These are phyloP conservation scores for Colletotrichum eleusines DNA, from an alignment of 2,329 filamentous ascomycete genomes.

Conservation along the genomic window DNA sequence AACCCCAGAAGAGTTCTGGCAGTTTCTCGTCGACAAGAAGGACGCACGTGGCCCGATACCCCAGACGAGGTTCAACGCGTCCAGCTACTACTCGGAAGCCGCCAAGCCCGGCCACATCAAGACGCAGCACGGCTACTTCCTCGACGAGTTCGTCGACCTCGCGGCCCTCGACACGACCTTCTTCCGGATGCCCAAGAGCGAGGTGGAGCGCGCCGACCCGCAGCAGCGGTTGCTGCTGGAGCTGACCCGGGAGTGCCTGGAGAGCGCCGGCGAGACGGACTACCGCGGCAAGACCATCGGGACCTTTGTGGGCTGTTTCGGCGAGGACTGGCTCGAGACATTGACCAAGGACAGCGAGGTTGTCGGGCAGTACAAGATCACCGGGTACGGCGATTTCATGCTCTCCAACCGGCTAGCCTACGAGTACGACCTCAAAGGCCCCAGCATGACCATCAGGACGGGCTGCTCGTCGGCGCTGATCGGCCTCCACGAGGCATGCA, in stretches of 20 bases:
- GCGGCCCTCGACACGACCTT: conserved; percentile 46
- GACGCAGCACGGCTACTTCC: conserved; percentile 48
- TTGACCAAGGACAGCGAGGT: conserved; percentile 43
- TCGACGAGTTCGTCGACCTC: conserved; percentile 47
- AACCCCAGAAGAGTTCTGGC: conserved; percentile 46
- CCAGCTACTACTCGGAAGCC: conserved; percentile 31
- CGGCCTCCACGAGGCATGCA: conserved; percentile 50
- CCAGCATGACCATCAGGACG: conserved; percentile 52
- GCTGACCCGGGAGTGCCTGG: conserved; percentile 50
- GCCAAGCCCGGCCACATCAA: conserved; percentile 43
- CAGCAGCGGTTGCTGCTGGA: conserved; percentile 53
- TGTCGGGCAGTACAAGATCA: conserved; percentile 43
- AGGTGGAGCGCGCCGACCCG: conserved; percentile 52
- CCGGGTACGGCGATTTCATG: conserved; percentile 45
- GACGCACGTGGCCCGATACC: conserved; percentile 44
- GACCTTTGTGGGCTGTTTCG: conserved; percentile 51
- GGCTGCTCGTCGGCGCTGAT: conserved; percentile 52
- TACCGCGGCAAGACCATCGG: conserved; percentile 49
- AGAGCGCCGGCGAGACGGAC: conserved; percentile 49
- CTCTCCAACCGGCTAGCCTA: conserved; percentile 50
- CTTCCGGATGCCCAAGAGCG: conserved; percentile 45
- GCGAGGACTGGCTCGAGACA: conserved; percentile 49
- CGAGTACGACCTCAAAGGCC: conserved; percentile 44
- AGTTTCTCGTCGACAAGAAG: conserved; percentile 45
- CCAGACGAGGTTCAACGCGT: conserved; percentile 43